These are phyloP conservation scores for Komagataella phaffii DNA, from an alignment of 805 yeast species.

Conservation along the genomic window DNA sequence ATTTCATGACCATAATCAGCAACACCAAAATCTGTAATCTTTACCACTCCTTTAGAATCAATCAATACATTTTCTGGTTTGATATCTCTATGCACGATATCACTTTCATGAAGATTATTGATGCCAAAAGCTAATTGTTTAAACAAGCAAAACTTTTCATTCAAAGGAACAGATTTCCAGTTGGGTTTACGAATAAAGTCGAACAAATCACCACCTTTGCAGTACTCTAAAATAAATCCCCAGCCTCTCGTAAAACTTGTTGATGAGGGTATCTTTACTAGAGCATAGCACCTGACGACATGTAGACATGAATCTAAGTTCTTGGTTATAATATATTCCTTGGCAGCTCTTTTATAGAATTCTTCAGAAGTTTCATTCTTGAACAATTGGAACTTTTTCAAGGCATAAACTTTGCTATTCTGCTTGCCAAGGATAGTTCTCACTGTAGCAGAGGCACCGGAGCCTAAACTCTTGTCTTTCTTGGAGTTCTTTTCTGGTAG, in stretches of 20 bases:
- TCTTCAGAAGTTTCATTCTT: constrained; percentile 56
- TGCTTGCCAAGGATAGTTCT: constrained; percentile 29
- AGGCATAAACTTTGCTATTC: constrained; percentile 40
- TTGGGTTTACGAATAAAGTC: constrained; percentile 43
- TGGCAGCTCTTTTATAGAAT: constrained; percentile 56
- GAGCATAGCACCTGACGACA: constrained; percentile 42
- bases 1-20: constrained; percentile 53
- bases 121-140: constrained; percentile 60
- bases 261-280: constrained; percentile 50
- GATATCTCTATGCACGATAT: constrained; percentile 87
- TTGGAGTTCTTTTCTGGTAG: constrained; percentile 21
- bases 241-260: constrained; percentile 49
- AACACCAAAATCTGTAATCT: constrained; percentile 92
- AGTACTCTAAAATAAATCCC: constrained; percentile 66
- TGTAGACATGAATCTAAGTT: constrained; percentile 42
- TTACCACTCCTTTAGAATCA: constrained; percentile 38
- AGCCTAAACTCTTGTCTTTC: constrained; percentile 43
- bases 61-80: constrained; percentile 88
- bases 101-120: constrained; percentile 53
- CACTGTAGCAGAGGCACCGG: constrained; percentile 68
- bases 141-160: constrained; percentile 56
- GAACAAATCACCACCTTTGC: constrained; percentile 50
- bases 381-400: constrained; percentile 55
- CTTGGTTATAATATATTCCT: constrained; percentile 58
- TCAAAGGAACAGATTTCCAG: constrained; percentile 38